Conservation (phyloP, 208 protist genomes). For the Kentomonas sorsogonicus region DNA sequence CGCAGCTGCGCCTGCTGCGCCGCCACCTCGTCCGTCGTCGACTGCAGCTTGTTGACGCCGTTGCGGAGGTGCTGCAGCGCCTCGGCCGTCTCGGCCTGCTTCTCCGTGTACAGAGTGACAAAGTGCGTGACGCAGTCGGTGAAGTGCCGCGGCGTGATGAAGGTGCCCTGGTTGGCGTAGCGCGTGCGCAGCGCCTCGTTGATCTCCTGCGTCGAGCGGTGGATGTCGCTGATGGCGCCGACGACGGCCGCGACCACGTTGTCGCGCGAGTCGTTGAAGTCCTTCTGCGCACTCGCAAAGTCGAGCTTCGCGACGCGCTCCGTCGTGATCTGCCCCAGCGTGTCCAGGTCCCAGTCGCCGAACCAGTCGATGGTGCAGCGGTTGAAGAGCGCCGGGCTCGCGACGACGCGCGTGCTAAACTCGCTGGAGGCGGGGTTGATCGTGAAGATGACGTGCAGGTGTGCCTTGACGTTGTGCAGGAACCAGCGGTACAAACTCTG, state of each 20-base stretch:
- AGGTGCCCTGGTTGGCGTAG: slow-evolving; percentile 84
- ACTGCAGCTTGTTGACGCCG: slow-evolving; percentile 92
- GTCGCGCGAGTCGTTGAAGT: slow-evolving; percentile 33
- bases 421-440: slow-evolving; percentile 98
- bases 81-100: slow-evolving; percentile 89
- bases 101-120: slow-evolving; percentile 90
- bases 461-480: slow-evolving; percentile 92
- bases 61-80: slow-evolving; percentile 95
- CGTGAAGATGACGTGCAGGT: slow-evolving; percentile 99
- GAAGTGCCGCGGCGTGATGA: slow-evolving; percentile 98
- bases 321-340: slow-evolving; percentile 91
- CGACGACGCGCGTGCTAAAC: slow-evolving; percentile 92
- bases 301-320: slow-evolving; percentile 90
- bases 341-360: slow-evolving; percentile 95
- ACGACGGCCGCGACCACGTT: slow-evolving; percentile 75
- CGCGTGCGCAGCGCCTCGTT: slow-evolving; percentile 69
- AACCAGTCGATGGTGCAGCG: slow-evolving; percentile 99
- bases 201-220: slow-evolving; percentile 84
- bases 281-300: slow-evolving; percentile 60
- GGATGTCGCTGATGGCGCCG: slow-evolving; percentile 88
- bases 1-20: slow-evolving; percentile 72
- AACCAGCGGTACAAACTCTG: slow-evolving; percentile 97
- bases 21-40: slow-evolving; percentile 87
- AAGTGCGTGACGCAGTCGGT: slow-evolving; percentile 97
- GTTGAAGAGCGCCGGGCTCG: slow-evolving; percentile 99